Evolutionary conservation across 176 grass and related monocot genomes (phyloP), one percentile per base, ranked within the genome.

Genomic region (Olyra latifolia): DNA sequence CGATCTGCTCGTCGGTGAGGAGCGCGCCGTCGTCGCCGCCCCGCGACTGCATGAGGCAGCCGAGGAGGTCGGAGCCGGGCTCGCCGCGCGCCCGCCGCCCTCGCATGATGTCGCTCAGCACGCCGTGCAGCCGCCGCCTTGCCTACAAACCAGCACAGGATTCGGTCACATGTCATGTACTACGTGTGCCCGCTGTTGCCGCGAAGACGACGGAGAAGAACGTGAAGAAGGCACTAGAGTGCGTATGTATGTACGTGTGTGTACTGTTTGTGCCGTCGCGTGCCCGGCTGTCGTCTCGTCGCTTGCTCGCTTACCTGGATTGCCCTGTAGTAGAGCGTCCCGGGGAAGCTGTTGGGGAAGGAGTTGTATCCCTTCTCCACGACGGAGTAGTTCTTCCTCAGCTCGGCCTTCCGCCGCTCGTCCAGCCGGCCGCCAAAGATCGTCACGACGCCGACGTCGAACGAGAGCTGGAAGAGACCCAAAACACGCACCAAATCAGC

Each of bases 331-430:
- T 91, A 93, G 11, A 77, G 86, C 38, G 93, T 95, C 25, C 96
- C 88, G 0, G 93, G 96, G 40, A 93, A 58, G 66, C 75, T 88
- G 70, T 76, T 99, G 56, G 90, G 86, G 74, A 99, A 99, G 48
- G 90, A 99, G 82, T 99, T 99, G 88, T 99, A 99, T 20, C 96
- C 96, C 83, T 89, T 99, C 83, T 95, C 93, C 40, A 99, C 86
- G 74, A 95, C 23, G 88, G 79, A 79, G 75, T 93, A 99, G 16
- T 93, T 95, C 50, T 70, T 83, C 75, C 86, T 82, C 12, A 99
- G 71, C 88, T 91, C 88, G 50, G 53, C 65, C 68, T 88, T 95
- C 62, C 74, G 66, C 38, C 24, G 59, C 22, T 91, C 90, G 57
- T 92, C 83, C 49, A 99, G 50, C 2, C 40, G 61, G 6, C 90